These are phyloP conservation scores for Blastobotrys raffinosifermentans DNA, from an alignment of 1,139 yeast species.

Conservation along the genomic window DNA sequence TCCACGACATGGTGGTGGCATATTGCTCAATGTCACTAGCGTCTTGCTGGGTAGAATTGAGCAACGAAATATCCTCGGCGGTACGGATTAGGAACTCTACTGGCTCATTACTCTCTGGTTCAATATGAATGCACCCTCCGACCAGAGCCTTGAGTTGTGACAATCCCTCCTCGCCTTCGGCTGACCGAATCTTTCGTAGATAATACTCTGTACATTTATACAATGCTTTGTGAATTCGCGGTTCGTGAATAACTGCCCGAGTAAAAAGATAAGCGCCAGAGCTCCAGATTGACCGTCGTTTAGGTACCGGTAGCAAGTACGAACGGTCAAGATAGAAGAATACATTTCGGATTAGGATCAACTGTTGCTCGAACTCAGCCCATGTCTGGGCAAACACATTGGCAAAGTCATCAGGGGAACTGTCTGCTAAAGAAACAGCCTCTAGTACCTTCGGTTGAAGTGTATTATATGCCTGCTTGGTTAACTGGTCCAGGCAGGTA, in stretches of 20 bases:
- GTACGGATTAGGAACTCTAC: no score
- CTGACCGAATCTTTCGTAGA: no score
- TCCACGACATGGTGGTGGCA: no score
- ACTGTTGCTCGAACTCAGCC: slow-evolving; percentile 25
- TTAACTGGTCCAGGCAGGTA: slow-evolving; percentile 17
- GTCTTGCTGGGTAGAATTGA: no score
- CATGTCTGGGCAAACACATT: slow-evolving; percentile 17
- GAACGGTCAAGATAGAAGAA: slow-evolving; percentile 36
- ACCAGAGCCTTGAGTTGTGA: no score
- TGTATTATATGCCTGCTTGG: slow-evolving; percentile 12
- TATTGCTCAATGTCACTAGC: no score
- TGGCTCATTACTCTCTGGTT: no score
- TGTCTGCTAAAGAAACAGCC: slow-evolving; percentile 1
- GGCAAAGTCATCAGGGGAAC: slow-evolving; percentile 8
- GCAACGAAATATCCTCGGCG: no score
- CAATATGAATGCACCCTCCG: no score
- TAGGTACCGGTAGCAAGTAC: slow-evolving; percentile 29
- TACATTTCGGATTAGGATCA: slow-evolving; percentile 25
- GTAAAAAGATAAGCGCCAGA: slow-evolving; percentile 21
- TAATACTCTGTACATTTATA: no score
- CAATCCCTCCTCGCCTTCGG: no score
- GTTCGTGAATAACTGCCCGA: slow-evolving; percentile 4
- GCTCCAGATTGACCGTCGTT: slow-evolving; percentile 25
- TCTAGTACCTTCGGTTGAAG: slow-evolving; percentile 6
- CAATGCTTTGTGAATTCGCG: no score